Conservation (phyloP, 2,329 filamentous ascomycete genomes). For the Sporothrix sp. region DNA sequence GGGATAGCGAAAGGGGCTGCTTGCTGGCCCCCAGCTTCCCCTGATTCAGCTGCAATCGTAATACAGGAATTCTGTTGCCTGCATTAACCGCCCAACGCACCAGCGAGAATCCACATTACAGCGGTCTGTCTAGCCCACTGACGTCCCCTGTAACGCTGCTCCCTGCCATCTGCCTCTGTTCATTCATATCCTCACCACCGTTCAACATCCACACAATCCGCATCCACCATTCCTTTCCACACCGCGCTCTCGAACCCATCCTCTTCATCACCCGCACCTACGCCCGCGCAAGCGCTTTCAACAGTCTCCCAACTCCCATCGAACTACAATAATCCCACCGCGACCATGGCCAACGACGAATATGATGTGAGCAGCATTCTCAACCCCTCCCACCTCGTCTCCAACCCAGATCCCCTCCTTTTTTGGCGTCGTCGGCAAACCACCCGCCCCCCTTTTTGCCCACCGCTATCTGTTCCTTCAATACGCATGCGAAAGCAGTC, state of each 20-base stretch:
- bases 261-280: slow-evolving; percentile 4
- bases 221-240: slow-evolving; percentile 7
- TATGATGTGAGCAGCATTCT: slow-evolving; percentile 71
- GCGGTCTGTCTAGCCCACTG: no score
- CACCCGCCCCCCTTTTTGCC: not conserved
- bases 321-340: not conserved
- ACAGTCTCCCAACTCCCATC: not conserved
- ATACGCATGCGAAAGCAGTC: not conserved
- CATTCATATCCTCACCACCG: slow-evolving; percentile 1
- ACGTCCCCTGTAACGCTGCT: not conserved
- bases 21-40: not conserved
- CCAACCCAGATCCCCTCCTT: slow-evolving; percentile 1
- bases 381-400: not conserved
- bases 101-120: no score
- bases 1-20: not conserved
- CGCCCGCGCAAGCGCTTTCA: not conserved
- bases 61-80: not conserved
- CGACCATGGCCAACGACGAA: slow-evolving; percentile 93
- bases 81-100: not conserved
- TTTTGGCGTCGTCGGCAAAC: not conserved
- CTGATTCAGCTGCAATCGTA: slow-evolving; percentile 1
- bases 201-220: slow-evolving; percentile 6
- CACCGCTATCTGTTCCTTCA: not conserved
- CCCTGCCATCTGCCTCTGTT: no score
- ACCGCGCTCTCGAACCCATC: slow-evolving; percentile 2